Evolutionary conservation across 164 flowering plant genomes (phyloP), one percentile per base, ranked within the genome.

Genomic region (Dillenia turbinata): DNA sequence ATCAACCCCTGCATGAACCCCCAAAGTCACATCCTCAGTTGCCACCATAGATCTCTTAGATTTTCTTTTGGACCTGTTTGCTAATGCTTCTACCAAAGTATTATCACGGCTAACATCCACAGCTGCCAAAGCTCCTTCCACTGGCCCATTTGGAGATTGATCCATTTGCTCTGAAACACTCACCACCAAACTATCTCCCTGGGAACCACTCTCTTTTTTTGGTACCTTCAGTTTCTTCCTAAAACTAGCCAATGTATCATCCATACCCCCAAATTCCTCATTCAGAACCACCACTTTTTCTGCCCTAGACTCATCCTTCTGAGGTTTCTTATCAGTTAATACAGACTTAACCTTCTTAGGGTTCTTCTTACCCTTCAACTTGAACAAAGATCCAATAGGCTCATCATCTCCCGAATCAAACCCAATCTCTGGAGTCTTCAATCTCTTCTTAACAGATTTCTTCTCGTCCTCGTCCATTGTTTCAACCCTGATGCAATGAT

Each of bases 201-300:
- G 73, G 59, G 68, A 60, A 56, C 79, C 82, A 65, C 50, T 54
- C 66, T 74, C 82, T 65, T 74, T 78, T 78, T 86, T 88, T 1
- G 90, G 90, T 62, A 77, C 80, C 73, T 73, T 89, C 68, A 86
- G 66, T 64, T 79, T 83, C 81, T 81, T 81, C 84, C 77, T 79
- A 55, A 85, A 81, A 72, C 75, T 82, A 0, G 92, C 92, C 64
- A 89, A 70, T 0, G 97, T 88, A 65, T 86, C 86, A 49, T 86
- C 80, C 95, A 85, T 85, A 16, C 78, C 83, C 45, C 81, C 84
- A 33, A 67, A 59, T 62, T 79, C 86, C 68, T 71, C 80, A 15
- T 65, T 66, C 8, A 62, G 72, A 44, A 24, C 74, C 57, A 44
- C 65, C 49, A 44, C 46, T 45, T 69, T 68, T 33, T 72, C 74